Evolutionary conservation across 2,329 filamentous ascomycete genomes (phyloP).

Genomic region (Beauveria australis): DNA sequence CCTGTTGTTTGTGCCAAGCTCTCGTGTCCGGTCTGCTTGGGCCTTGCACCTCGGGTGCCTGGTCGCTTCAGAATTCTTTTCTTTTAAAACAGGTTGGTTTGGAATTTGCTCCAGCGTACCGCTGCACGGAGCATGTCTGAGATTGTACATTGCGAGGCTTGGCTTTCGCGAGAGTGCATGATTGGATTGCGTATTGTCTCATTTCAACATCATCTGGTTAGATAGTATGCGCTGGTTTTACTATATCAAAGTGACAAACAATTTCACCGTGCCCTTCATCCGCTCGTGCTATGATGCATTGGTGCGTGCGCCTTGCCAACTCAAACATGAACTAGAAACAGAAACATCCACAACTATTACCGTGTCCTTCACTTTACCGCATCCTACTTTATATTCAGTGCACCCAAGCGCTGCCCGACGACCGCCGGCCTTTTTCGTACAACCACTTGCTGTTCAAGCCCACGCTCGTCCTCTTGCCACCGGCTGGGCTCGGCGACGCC

Average conservation of each 20-base stretch:
- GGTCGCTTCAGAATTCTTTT: too few relatives aligned
- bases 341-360: neutral
- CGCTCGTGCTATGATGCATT: neutral
- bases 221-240: neutral
- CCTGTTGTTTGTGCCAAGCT: neutral
- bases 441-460: constrained; percentile 89
- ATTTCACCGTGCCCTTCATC: neutral
- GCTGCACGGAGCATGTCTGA: neutral
- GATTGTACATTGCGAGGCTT: neutral
- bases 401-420: constrained; percentile 37
- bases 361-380: neutral
- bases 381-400: constrained; percentile 17
- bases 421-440: constrained; percentile 70
- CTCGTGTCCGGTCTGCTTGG: neutral
- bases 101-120: neutral
- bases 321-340: neutral
- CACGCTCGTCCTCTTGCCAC: constrained; percentile 60
- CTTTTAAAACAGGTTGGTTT: neutral
- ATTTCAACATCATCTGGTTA: neutral
- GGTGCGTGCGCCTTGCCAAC: neutral
- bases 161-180: too few relatives aligned
- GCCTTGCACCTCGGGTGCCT: neutral
- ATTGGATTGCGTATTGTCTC: neutral
- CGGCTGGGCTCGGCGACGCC: constrained; percentile 59
- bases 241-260: neutral